Base-by-base conservation (phyloP, 2,329 filamentous ascomycete species). In the Microdochium paspali region DNA sequence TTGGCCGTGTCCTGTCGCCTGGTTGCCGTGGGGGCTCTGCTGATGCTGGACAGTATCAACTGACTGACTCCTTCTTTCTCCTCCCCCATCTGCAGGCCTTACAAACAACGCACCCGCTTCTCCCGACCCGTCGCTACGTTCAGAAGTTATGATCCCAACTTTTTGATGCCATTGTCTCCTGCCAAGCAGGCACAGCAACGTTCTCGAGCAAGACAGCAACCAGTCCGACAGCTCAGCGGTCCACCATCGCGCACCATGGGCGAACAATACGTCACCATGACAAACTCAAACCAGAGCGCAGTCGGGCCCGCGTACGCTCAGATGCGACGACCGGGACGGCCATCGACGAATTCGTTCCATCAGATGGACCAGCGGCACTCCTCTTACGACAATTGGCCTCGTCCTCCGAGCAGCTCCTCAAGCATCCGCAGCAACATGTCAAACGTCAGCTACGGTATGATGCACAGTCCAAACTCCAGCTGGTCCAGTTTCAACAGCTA, bases 401-500 rank as follows among this genome's bases (percentile, higher is more conserved):
- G 59, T 47, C 46, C 57, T n/a, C 51, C 55, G 2, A 58, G 48
- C 40, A 57, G 51, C 51, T 54, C 53, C 46, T 53, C 60, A n/a
- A 58, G 53, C 35, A 47, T 49, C 32, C 47, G 50, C 10, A 62
- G 60, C 49, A 60, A 58, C 1, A 50, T 53, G 45, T 56, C 56
- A 12, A 56, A 56, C 18, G 56, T 59, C 9, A 63, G 57, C 44
- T 58, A 64, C 31, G 54, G 53, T 7, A 58, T 58, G 24, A 54
- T 63, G 43, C 50, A 55, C 20, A 61, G 56, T 39, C 61, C 61
- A 15, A 50, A 56, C 9, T 66, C 65, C 35, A 69, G 61, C 51
- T 62, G 60, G 49, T 65, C 66, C 40, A 70, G 64, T 53, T 61
- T 70, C 50, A 71, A 69, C 10, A 66, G 66, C 3, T 65, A 65